phyloP scores from a whole-genome alignment of 2,329 filamentous ascomycete genomes.

The Paecilomyces formosus region DNA sequence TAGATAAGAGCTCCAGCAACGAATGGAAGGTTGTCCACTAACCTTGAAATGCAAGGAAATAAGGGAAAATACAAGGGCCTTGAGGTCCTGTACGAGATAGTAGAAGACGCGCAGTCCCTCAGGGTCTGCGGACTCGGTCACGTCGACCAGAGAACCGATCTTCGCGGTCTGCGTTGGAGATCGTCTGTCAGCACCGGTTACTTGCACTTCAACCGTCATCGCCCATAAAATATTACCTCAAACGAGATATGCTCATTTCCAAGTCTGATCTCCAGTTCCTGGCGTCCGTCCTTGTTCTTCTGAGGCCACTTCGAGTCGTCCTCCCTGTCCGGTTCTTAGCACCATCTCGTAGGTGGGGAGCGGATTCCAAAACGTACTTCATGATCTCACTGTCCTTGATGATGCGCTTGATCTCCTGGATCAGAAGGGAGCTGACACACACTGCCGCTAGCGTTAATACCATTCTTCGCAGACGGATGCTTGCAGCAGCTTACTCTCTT shows the following conservation, averaged over 20 bases:
- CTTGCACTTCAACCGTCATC: neutral
- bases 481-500: constrained; percentile 72
- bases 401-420: constrained; percentile 93
- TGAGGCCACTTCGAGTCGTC: constrained; percentile 98
- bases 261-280: constrained; percentile 89
- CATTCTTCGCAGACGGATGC: neutral
- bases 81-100: constrained; percentile 95
- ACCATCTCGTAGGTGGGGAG: neutral
- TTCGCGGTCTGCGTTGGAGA: constrained; percentile 69
- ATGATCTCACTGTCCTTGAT: constrained; percentile 96
- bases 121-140: constrained; percentile 90
- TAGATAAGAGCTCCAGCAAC: neutral
- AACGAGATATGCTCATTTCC: constrained; percentile 97
- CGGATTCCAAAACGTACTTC: constrained; percentile 59
- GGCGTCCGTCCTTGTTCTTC: constrained; percentile 97
- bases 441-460: constrained; percentile 48
- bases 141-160: constrained; percentile 93
- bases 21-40: constrained; percentile 7
- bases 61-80: constrained; percentile 91
- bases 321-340: constrained; percentile 54
- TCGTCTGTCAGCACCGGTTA: neutral
- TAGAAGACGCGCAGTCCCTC: constrained; percentile 97
- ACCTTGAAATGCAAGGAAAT: constrained; percentile 97
- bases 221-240: constrained; percentile 54
- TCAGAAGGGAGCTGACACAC: constrained; percentile 86